phyloP scores from a whole-genome alignment of 139 green algal species.

The Trebouxia sp. region DNA sequence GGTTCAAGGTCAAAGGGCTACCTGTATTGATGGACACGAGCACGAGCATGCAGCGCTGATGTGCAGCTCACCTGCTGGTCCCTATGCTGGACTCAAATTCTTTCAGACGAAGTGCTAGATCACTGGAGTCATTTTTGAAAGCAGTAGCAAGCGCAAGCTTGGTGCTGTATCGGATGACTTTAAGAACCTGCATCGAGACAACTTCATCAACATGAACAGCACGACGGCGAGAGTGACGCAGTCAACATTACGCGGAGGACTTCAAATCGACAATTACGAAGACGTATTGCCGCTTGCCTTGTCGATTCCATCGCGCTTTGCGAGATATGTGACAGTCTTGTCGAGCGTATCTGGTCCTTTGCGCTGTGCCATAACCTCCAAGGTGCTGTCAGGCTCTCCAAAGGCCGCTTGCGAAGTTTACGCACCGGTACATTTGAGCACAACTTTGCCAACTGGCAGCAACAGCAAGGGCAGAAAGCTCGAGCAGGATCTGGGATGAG shows the following conservation, averaged over 20 bases:
- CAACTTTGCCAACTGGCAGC: no score
- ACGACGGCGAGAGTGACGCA: background rate
- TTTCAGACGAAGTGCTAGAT: constrained; percentile 46
- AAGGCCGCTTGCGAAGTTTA: no score
- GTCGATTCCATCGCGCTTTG: constrained; percentile 82
- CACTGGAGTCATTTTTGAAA: constrained; percentile 39
- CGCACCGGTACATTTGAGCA: no score
- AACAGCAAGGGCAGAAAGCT: no score
- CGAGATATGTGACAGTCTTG: constrained; percentile 58
- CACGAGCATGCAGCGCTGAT: background rate
- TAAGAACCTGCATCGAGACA: constrained; percentile 62
- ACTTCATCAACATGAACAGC: no score
- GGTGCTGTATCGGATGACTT: constrained; percentile 75
- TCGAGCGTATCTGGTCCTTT: constrained; percentile 30
- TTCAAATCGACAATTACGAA: background rate
- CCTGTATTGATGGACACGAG: background rate
- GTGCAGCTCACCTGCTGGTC: constrained; percentile 56
- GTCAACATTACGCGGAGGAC: background rate
- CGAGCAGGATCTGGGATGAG: no score
- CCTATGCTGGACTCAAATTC: constrained; percentile 66
- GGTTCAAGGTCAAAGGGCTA: background rate
- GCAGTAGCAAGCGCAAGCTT: constrained; percentile 62
- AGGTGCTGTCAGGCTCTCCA: background rate
- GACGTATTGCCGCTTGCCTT: constrained; percentile 49
- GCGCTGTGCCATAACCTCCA: background rate